Evolutionary conservation across 2,329 filamentous ascomycete genomes (phyloP).

Genomic region (Zopfia rhizophila): DNA sequence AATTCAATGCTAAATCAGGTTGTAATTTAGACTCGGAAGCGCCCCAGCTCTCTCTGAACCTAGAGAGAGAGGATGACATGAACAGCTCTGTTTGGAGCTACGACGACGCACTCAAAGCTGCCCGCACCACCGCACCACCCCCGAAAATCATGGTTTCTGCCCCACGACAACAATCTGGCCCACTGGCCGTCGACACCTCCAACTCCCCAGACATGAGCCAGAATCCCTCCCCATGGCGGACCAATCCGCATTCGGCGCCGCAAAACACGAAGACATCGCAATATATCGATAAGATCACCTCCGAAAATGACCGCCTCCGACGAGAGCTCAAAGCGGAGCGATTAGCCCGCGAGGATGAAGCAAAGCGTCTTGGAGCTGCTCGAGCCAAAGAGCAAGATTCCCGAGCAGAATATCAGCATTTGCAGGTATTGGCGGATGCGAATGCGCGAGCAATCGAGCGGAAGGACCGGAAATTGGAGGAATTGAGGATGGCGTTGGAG

Average conservation of each 20-base stretch:
- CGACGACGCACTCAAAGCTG: conserved; percentile 23
- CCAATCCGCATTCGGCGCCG: conserved; percentile 35
- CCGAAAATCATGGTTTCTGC: conserved; percentile 16
- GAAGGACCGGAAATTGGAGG: conserved; percentile 79
- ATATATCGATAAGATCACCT: conserved; percentile 79
- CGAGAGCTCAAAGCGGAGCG: conserved; percentile 66
- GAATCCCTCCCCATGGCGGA: conserved; percentile 36
- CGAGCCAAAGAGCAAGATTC: conserved; percentile 78
- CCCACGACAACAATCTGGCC: conserved; percentile 43
- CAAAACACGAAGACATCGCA: conserved; percentile 49
- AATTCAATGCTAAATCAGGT: conserved; percentile 12
- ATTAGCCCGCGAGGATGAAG: conserved; percentile 72
- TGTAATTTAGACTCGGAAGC: conserved; percentile 17
- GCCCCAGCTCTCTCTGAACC: conserved; percentile 26
- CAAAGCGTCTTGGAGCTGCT: conserved; percentile 72
- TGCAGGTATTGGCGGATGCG: conserved; percentile 74
- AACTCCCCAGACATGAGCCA: conserved; percentile 31
- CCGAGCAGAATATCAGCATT: conserved; percentile 74
- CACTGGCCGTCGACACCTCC: conserved; percentile 41
- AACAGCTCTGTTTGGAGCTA: conserved; percentile 36
- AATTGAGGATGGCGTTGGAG: conserved; percentile 71
- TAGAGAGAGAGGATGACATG: conserved; percentile 43
- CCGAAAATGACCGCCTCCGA: conserved; percentile 81
- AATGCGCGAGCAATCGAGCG: conserved; percentile 76
- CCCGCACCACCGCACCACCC: conserved; percentile 26